Conservation (phyloP, 2,329 filamentous ascomycete species). For the Neonectria faginata region DNA sequence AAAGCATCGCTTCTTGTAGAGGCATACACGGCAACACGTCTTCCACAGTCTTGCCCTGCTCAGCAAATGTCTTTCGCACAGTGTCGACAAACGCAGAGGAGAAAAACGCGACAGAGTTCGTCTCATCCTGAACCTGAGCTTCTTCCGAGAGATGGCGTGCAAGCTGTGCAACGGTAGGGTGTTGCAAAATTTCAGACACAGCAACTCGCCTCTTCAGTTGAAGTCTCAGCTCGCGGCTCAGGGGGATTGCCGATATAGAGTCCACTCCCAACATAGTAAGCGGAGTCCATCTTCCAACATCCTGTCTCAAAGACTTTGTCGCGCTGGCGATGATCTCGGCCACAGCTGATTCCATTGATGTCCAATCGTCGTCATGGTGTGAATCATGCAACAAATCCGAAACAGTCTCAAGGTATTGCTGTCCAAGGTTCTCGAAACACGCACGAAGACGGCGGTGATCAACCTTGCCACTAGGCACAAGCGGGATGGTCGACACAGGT, state of each 20-base stretch:
- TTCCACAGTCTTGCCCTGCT: constrained; percentile 54
- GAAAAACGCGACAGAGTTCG: constrained; percentile 39
- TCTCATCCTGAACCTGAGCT: background rate
- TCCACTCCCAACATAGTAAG: constrained; percentile 85
- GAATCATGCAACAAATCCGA: constrained; percentile 44
- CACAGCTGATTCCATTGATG: constrained; percentile 66
- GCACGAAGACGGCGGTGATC: constrained; percentile 67
- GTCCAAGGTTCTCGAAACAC: constrained; percentile 60
- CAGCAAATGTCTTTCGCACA: constrained; percentile 49
- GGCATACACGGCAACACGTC: constrained; percentile 84
- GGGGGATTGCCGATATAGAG: constrained; percentile 81
- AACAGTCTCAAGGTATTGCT: constrained; percentile 56
- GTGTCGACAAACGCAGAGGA: constrained; percentile 38
- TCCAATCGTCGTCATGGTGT: constrained; percentile 59
- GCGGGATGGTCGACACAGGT: constrained; percentile 75
- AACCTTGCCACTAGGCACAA: constrained; percentile 80
- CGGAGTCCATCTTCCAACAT: constrained; percentile 74
- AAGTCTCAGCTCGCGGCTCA: constrained; percentile 69
- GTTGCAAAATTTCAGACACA: constrained; percentile 77
- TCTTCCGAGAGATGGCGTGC: constrained; percentile 49
- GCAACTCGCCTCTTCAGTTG: constrained; percentile 62
- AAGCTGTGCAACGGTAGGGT: constrained; percentile 74
- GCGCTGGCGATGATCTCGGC: constrained; percentile 65
- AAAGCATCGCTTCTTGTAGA: constrained; percentile 88
- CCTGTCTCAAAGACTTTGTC: constrained; percentile 56